Percentiles rank a stretch among this genome's conserved stretches.
Conservation (phyloP, 139 green algal species). For the Picochlorum costavermella region DNA sequence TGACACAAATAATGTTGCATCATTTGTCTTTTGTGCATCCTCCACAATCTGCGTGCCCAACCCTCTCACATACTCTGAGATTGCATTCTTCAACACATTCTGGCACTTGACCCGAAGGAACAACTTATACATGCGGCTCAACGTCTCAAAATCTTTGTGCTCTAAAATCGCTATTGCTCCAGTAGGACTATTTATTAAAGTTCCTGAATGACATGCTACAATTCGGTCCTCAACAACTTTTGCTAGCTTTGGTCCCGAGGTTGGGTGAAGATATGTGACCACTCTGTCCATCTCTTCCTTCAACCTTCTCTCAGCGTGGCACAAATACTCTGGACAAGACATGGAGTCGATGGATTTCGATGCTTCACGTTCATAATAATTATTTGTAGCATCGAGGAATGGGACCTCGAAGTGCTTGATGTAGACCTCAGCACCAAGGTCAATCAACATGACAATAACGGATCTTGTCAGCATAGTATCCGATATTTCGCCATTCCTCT, state of each 20-base stretch:
- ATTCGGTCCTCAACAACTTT: slow-evolving; percentile 80
- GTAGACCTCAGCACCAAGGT: slow-evolving; percentile 80
- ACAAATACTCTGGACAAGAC: slow-evolving; percentile 87
- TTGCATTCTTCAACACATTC: slow-evolving; percentile 27
- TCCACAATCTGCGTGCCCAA: slow-evolving; percentile 58
- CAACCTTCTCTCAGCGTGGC: slow-evolving; percentile 69
- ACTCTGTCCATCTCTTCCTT: slow-evolving; percentile 82
- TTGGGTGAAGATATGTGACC: slow-evolving; percentile 72
- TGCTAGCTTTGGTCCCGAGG: slow-evolving; percentile 58
- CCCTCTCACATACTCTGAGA: slow-evolving; percentile 53
- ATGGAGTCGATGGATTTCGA: slow-evolving; percentile 58
- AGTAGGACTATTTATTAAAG: slow-evolving; percentile 79
- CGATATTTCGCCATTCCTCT: slow-evolving; percentile 79
- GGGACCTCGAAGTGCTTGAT: slow-evolving; percentile 83
- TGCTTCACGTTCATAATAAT: slow-evolving; percentile 85
- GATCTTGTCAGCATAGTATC: slow-evolving; percentile 68
- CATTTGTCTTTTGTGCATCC: slow-evolving; percentile 63
- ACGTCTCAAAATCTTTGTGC: slow-evolving; percentile 70
- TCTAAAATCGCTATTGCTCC: slow-evolving; percentile 76
- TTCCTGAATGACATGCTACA: slow-evolving; percentile 66
- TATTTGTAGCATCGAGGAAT: slow-evolving; percentile 71
- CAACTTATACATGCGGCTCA: slow-evolving; percentile 85
- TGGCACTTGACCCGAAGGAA: slow-evolving; percentile 65
- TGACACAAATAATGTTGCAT: slow-evolving; percentile 83
- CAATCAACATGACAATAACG: slow-evolving; percentile 83